Percentiles rank a stretch among this genome's conserved stretches.
phyloP scores from a whole-genome alignment of 257 asterid species.

The Salvia miltiorrhiza region DNA sequence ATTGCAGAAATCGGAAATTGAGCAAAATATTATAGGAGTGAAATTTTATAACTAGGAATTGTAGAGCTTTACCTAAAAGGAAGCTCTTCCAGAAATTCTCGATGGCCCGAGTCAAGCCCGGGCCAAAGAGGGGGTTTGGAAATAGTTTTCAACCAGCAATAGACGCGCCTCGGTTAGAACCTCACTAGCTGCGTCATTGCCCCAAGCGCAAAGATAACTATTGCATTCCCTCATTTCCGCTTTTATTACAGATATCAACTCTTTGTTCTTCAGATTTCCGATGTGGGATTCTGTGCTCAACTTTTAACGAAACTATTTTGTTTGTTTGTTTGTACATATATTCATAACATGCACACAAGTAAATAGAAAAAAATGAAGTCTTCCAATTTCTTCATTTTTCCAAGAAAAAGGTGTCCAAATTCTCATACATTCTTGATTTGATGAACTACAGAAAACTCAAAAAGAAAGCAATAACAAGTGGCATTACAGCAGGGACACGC shows the following conservation, averaged over 20 bases:
- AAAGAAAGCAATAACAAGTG: conserved; percentile 5
- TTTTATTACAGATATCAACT: background rate
- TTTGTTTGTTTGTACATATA: background rate
- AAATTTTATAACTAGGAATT: background rate
- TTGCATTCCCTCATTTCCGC: rapidly evolving
- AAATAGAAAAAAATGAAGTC: background rate
- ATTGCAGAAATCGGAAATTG: too few species aligned
- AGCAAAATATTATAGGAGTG: too few species aligned
- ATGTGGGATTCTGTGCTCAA: conserved; percentile 2
- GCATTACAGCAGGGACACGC: conserved; percentile 10
- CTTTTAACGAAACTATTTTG: too few species aligned
- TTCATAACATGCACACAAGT: background rate
- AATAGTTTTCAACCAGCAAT: conserved; percentile 17
- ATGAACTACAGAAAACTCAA: background rate
- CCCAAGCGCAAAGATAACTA: conserved; percentile 11
- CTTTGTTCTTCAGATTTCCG: background rate
- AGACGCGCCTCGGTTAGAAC: conserved; percentile 21
- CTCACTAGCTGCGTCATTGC: conserved; percentile 21
- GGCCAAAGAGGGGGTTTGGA: conserved; percentile 16
- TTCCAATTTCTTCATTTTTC: background rate
- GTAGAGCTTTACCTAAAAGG: conserved; percentile 6
- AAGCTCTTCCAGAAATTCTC: conserved; percentile 22
- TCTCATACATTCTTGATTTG: background rate
- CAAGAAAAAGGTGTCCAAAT: background rate
- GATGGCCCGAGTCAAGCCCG: conserved; percentile 7